phyloP scores from a whole-genome alignment of 805 yeast genomes.

The Yamadazyma nakazawae region DNA sequence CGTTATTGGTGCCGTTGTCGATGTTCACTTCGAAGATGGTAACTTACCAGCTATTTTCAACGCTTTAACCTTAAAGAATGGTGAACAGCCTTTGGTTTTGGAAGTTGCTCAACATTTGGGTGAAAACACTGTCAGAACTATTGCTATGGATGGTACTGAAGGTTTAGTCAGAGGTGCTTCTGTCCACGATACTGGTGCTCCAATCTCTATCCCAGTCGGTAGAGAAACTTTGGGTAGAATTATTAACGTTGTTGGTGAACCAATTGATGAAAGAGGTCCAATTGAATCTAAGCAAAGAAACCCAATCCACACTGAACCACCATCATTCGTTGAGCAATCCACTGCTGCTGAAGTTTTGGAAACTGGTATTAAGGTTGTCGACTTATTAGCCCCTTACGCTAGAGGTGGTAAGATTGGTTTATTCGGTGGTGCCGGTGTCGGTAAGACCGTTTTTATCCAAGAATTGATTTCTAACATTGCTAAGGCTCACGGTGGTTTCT shows the following conservation, averaged over 20 bases:
- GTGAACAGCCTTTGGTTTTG: slow-evolving; percentile 77
- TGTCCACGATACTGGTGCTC: slow-evolving; percentile 94
- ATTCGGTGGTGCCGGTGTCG: slow-evolving; percentile 99
- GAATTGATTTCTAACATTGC: slow-evolving; percentile 99
- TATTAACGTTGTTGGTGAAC: slow-evolving; percentile 97
- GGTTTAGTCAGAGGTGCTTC: slow-evolving; percentile 97
- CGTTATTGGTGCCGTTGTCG: slow-evolving; percentile 98
- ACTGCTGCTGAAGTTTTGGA: slow-evolving; percentile 97
- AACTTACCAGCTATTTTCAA: slow-evolving; percentile 95
- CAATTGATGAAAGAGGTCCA: slow-evolving; percentile 99
- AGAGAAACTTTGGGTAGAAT: slow-evolving; percentile 99
- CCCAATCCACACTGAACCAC: slow-evolving; percentile 99
- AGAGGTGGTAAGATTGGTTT: slow-evolving; percentile 99
- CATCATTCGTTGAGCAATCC: slow-evolving; percentile 93
- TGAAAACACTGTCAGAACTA: slow-evolving; percentile 99
- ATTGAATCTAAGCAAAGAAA: slow-evolving; percentile 86
- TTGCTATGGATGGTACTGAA: slow-evolving; percentile 99
- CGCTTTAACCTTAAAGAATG: slow-evolving; percentile 86
- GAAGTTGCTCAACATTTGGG: slow-evolving; percentile 99
- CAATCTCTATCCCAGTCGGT: slow-evolving; percentile 99
- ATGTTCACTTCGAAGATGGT: slow-evolving; percentile 97
- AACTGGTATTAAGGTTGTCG: slow-evolving; percentile 99
- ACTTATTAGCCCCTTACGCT: slow-evolving; percentile 98
- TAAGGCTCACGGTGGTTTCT: slow-evolving; percentile 99
- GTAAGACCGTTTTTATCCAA: slow-evolving; percentile 99